Conservation (phyloP, 108 stramenopile species). For the Cyclostephanos invisitatus region DNA sequence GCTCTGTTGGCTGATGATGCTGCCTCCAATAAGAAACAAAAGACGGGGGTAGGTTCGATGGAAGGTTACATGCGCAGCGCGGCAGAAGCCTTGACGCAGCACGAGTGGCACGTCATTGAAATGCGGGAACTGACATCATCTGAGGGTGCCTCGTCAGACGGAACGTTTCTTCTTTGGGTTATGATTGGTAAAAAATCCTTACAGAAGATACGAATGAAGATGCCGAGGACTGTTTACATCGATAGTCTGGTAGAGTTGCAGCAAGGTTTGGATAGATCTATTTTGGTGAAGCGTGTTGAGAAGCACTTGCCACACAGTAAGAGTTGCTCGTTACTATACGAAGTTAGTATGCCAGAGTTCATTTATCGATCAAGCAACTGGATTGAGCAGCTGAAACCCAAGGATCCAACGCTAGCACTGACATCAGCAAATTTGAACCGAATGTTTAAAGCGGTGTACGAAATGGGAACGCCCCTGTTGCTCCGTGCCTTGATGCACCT, state of each 20-base stretch:
- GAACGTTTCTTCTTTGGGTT: constrained; percentile 88
- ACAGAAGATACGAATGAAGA: constrained; percentile 78
- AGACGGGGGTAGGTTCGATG: constrained; percentile 57
- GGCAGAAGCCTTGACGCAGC: constrained; percentile 55
- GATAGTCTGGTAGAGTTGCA: constrained; percentile 57
- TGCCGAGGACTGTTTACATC: constrained; percentile 83
- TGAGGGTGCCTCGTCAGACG: constrained; percentile 67
- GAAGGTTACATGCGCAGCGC: constrained; percentile 86
- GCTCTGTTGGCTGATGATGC: constrained; percentile 9
- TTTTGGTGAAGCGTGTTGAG: constrained; percentile 67
- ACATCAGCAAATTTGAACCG: constrained; percentile 50
- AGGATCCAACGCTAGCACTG: constrained; percentile 40
- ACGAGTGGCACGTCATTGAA: constrained; percentile 94
- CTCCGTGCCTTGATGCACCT: constrained; percentile 77
- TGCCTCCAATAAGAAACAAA: constrained; percentile 46
- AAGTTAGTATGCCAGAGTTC: constrained; percentile 90
- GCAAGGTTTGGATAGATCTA: constrained; percentile 34
- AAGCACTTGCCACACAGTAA: constrained; percentile 90
- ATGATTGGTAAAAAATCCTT: constrained; percentile 85
- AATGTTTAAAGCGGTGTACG: constrained; percentile 85
- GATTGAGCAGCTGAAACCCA: constrained; percentile 51
- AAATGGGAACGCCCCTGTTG: constrained; percentile 81
- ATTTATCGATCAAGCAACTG: constrained; percentile 63
- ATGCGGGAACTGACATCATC: constrained; percentile 82
- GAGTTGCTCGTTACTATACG: constrained; percentile 69